A percentile compares a stretch with the other conserved stretches of the same genome.
phyloP scores from a whole-genome alignment of 106 monocot genomes.

The Ottelia alismoides region DNA sequence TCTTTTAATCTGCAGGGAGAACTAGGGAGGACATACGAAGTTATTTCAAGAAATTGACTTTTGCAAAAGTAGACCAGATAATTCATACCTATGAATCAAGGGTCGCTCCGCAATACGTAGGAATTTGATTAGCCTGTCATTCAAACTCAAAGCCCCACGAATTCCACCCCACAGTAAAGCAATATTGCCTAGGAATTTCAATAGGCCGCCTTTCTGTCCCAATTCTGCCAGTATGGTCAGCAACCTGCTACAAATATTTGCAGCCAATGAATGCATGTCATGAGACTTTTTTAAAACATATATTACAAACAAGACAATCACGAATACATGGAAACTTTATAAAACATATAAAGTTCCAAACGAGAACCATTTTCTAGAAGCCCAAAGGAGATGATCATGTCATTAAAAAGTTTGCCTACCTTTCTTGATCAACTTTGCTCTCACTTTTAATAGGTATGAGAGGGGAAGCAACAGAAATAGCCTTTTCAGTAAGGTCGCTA shows the following conservation, averaged over 20 bases:
- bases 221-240: conserved; percentile 68
- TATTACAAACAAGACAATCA: too few relatives aligned
- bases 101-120: conserved; percentile 73
- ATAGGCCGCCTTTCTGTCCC: conserved; percentile 81
- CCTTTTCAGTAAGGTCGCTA: conserved; percentile 83
- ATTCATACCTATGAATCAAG: conserved; percentile 89
- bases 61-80: too few relatives aligned
- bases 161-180: conserved; percentile 97
- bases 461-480: conserved; percentile 78
- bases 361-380: too few relatives aligned
- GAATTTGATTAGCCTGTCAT: conserved; percentile 73
- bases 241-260: conserved; percentile 58
- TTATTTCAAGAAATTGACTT: too few relatives aligned
- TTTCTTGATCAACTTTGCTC: conserved; percentile 84
- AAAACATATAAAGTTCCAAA: too few relatives aligned
- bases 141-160: conserved; percentile 92
- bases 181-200: conserved; percentile 75
- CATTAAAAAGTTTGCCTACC: conserved; percentile 28
- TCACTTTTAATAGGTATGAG: conserved; percentile 69
- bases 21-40: too few relatives aligned
- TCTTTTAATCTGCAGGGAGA: too few relatives aligned
- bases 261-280: not conserved
- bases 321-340: too few relatives aligned
- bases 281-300: too few relatives aligned
- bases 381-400: too few relatives aligned